Conservation (phyloP, 176 grass and related monocot genomes). For the Oryza brachyantha region DNA sequence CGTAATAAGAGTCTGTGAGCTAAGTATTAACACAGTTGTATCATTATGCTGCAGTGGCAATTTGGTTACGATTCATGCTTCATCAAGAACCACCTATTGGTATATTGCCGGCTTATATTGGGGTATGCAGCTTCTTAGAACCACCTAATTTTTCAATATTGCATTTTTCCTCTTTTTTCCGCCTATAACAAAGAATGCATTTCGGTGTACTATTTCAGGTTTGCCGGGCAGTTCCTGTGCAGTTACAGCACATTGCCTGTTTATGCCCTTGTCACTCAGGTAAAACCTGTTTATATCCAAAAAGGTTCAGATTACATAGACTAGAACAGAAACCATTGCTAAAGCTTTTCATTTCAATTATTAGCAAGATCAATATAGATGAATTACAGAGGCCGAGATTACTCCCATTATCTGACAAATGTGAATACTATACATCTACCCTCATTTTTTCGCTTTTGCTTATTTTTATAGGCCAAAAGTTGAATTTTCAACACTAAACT, state of each 20-base stretch:
- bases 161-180: too few relatives aligned
- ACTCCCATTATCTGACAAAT: not conserved
- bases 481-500: too few relatives aligned
- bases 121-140: conserved; percentile 47
- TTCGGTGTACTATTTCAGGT: conserved; percentile 46
- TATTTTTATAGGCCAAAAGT: too few relatives aligned
- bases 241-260: conserved; percentile 97
- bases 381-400: not conserved
- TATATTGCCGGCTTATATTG: conserved; percentile 91
- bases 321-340: not conserved
- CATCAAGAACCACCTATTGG: conserved; percentile 83
- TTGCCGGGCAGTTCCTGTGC: conserved; percentile 88
- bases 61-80: conserved; percentile 97
- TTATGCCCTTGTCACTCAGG: conserved; percentile 89
- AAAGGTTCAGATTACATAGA: not conserved
- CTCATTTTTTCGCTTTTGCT: too few relatives aligned
- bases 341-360: not conserved
- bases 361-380: not conserved
- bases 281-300: conserved; percentile 28
- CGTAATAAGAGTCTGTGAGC: not conserved
- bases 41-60: conserved; percentile 78
- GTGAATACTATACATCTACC: too few relatives aligned
- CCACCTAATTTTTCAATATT: not conserved
- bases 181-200: not conserved
- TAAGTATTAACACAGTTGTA: not conserved